Conservation (phyloP, 495 filamentous ascomycete genomes). For the Neurospora terricola region DNA sequence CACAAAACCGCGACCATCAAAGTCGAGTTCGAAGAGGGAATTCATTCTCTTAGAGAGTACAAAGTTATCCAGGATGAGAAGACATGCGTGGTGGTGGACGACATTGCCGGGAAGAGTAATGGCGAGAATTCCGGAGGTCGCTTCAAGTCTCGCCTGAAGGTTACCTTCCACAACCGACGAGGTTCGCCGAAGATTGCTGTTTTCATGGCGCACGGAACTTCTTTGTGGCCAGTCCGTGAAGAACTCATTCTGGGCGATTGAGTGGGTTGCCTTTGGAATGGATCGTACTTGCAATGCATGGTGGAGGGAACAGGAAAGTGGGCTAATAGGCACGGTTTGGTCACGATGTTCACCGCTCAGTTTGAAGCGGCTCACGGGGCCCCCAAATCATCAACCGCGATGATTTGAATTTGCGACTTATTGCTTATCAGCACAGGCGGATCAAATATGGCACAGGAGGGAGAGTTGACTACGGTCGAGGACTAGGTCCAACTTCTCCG, state of each 20-base stretch:
- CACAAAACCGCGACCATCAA: neutral
- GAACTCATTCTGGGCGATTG: accelerated
- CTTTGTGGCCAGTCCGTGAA: neutral
- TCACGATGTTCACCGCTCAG: neutral
- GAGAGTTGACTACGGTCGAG: neutral
- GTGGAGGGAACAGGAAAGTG: neutral
- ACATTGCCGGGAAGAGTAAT: accelerated
- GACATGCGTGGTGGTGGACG: neutral
- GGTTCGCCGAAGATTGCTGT: no score
- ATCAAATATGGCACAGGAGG: neutral
- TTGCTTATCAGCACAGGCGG: neutral
- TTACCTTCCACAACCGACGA: neutral
- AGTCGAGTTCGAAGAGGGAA: neutral
- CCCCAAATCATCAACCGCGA: neutral
- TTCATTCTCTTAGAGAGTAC: neutral
- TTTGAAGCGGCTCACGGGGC: neutral
- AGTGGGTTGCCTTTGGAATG: accelerated
- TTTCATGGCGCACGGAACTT: no score
- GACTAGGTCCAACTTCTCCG: neutral
- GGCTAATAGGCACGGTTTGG: neutral
- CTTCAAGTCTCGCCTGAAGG: neutral
- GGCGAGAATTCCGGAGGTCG: neutral
- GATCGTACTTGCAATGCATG: neutral
- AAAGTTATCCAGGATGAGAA: neutral
- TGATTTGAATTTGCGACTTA: neutral